Conservation (phyloP, 768 basidiomycete genomes). For the Boletales sp. region DNA sequence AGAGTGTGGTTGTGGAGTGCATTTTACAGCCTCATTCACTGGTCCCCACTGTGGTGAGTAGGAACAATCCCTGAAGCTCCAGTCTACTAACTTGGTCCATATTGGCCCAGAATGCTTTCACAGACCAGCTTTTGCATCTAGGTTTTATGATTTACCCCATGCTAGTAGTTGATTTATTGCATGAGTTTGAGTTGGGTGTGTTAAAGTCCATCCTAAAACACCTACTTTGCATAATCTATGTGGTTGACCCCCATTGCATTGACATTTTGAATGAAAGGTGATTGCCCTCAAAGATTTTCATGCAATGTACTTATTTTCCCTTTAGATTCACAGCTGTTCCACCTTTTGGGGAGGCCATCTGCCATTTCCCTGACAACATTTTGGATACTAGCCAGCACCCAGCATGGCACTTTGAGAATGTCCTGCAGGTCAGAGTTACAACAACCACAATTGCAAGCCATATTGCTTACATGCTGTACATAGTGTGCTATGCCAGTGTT, state of each 20-base stretch:
- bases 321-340: neutral
- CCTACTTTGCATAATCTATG: neutral
- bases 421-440: constrained; percentile 8
- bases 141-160: neutral
- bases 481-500: constrained; percentile 39
- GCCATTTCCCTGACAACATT: constrained; percentile 32
- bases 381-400: constrained; percentile 35
- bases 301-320: neutral
- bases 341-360: constrained; percentile 26
- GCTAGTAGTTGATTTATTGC: neutral
- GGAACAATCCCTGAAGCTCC: neutral
- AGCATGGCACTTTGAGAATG: constrained; percentile 8
- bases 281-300: no score
- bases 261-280: neutral
- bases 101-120: neutral
- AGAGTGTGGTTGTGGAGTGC: neutral
- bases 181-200: neutral
- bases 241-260: neutral
- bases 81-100: neutral
- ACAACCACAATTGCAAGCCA: neutral
- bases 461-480: neutral
- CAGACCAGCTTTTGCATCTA: neutral
- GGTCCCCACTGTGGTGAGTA: neutral
- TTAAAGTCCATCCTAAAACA: neutral
- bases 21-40: neutral